A percentile compares a stretch with the other conserved stretches of the same genome.
Conservation (phyloP, 306 rosid genomes). For the Fragaria ananassa region DNA sequence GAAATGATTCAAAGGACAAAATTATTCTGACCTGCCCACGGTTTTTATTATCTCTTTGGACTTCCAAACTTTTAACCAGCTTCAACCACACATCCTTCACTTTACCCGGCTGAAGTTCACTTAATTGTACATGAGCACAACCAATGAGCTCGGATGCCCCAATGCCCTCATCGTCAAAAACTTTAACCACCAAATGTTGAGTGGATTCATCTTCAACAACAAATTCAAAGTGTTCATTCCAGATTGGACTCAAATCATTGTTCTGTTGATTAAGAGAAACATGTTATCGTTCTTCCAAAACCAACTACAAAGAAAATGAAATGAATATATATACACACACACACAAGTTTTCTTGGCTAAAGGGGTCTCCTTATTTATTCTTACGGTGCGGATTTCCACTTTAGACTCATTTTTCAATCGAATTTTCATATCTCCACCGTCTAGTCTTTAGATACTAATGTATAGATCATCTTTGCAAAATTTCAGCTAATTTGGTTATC, state of each 20-base stretch:
- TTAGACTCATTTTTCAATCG: no score
- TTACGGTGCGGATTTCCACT: no score
- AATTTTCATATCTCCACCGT: no score
- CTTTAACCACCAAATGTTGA: conserved; percentile 72
- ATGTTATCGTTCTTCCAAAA: conserved; percentile 22
- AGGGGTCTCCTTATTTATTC: no score
- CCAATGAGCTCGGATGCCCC: conserved; percentile 79
- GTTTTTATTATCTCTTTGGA: conserved; percentile 81
- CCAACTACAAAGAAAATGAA: conserved; percentile 14
- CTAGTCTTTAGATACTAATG: no score
- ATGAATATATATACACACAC: neutral
- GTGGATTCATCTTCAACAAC: conserved; percentile 85
- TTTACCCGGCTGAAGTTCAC: conserved; percentile 87
- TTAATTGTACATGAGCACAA: conserved; percentile 54
- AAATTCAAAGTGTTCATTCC: conserved; percentile 96
- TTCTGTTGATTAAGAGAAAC: conserved; percentile 44
- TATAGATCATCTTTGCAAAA: no score
- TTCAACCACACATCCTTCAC: conserved; percentile 95
- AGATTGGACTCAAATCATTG: conserved; percentile 91
- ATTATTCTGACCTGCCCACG: conserved; percentile 72
- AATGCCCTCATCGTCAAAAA: conserved; percentile 75
- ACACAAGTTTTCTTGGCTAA: no score
- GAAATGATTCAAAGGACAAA: conserved; percentile 17
- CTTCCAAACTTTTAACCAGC: conserved; percentile 90
- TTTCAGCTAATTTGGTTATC: no score